Base-by-base conservation (phyloP, 2,329 filamentous ascomycete genomes). In the Apiospora malaysiana region DNA sequence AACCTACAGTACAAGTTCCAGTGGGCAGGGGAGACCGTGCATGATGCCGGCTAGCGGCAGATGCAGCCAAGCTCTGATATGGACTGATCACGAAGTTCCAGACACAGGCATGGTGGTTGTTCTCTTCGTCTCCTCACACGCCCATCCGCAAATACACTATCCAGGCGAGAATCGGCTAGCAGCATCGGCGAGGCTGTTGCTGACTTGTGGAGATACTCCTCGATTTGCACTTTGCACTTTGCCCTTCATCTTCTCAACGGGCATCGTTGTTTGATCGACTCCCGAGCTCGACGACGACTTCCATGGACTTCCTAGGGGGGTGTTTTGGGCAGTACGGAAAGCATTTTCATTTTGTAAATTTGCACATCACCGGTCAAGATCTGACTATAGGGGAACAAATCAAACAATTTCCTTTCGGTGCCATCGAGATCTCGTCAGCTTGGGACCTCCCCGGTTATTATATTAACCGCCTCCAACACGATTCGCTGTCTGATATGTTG, bases 41-140 rank as follows among this genome's bases (percentile, higher is more conserved):
- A 63, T 40, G 32, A 63, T n/a, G 56, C 32, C 56, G 56, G 56
- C 56, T 63, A 63, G 56, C 56, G 56, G 56, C 56, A 63, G 56
- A 63, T 63, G 56, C 32, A 63, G 56, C 56, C 32, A 63, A 63
- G 56, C 32, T 40, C 9, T 37, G 27, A 32, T n/a, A 23, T 63
- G 56, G 56, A 63, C 27, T 40, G 56, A 63, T 40, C 32, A 63
- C 56, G 56, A 40, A 63, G 32, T 63, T 63, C 32, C 27, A 63
- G 56, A 40, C 56, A 63, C 56, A 32, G 56, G 40, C 18, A 63
- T 12, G 32, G 32, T 40, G 56, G 56, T 59, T 37, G 32, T 45
- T 6, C 32, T 32, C 51, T 37, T 37, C 18, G 27, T n/a, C 27
- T 59, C 51, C 25, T 59, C 27, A 9, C 18, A 2, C 51, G 27